These are phyloP conservation scores for Myriosclerotinia duriaeana DNA, from an alignment of 2,329 filamentous ascomycete genomes.

Conservation along the genomic window DNA sequence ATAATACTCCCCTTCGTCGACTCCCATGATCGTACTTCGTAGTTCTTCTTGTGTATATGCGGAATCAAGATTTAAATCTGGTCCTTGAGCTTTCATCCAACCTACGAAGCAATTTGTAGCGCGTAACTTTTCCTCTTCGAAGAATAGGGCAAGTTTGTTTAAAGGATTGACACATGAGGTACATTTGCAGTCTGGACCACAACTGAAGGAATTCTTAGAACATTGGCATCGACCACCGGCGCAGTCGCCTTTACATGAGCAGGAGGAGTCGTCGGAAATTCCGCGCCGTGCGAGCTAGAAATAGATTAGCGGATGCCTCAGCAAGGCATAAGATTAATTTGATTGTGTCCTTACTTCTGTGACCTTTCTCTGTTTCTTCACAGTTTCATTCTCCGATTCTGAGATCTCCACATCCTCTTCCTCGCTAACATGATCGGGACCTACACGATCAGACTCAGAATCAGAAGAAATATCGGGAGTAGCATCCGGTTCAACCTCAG, in stretches of 20 bases:
- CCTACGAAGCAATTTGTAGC: constrained; percentile 17
- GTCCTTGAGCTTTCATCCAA: constrained; percentile 12
- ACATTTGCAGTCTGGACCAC: constrained; percentile 16
- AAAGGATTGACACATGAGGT: constrained; percentile 11
- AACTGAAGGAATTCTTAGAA: constrained; percentile 9
- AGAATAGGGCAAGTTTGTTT: constrained; percentile 13
- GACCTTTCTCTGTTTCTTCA: constrained; percentile 15
- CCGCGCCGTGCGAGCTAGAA: constrained; percentile 1
- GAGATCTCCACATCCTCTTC: neutral
- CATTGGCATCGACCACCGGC: constrained; percentile 11
- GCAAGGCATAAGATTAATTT: neutral
- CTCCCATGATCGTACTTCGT: constrained; percentile 19
- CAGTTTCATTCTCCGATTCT: neutral
- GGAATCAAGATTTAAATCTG: constrained; percentile 4
- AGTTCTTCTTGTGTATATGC: constrained; percentile 12
- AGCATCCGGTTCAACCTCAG: neutral
- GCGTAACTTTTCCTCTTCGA: constrained; percentile 10
- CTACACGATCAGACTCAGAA: neutral
- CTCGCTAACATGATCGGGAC: neutral
- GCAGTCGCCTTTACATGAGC: constrained; percentile 6
- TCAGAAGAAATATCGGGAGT: neutral
- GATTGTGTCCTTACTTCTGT: constrained; percentile 15
- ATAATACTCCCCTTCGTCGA: constrained; percentile 15
- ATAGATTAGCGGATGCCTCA: neutral
- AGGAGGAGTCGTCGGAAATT: neutral